These are phyloP conservation scores for Schizonepeta tenuifolia DNA, from an alignment of 257 asterid genomes.

Conservation along the genomic window DNA sequence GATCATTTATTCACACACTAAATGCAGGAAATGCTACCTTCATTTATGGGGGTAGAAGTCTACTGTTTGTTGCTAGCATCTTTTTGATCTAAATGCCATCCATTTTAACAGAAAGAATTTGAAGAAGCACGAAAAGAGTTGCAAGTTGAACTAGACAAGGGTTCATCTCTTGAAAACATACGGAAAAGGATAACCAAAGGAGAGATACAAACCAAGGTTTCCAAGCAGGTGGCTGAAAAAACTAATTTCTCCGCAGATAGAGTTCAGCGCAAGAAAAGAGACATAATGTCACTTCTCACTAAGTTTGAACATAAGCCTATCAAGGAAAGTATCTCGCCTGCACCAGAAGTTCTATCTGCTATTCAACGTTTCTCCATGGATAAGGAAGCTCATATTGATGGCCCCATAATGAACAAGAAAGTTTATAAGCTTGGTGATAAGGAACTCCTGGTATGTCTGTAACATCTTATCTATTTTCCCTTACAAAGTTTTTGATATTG, in stretches of 20 bases:
- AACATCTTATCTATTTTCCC: slow-evolving; percentile 13
- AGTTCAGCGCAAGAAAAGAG: slow-evolving; percentile 90
- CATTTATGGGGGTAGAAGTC: slow-evolving; percentile 6
- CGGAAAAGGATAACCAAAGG: slow-evolving; percentile 65
- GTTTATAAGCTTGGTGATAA: slow-evolving; percentile 60
- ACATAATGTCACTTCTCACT: slow-evolving; percentile 58
- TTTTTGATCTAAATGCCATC: slow-evolving; percentile 31
- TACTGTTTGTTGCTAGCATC: slow-evolving; percentile 18
- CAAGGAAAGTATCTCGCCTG: slow-evolving; percentile 48
- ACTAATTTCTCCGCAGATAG: slow-evolving; percentile 46
- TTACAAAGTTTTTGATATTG: background rate
- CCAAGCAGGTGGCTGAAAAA: slow-evolving; percentile 50
- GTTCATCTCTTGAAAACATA: slow-evolving; percentile 66
- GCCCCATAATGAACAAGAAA: slow-evolving; percentile 53
- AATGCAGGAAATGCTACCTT: slow-evolving; percentile 7
- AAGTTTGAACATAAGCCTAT: slow-evolving; percentile 51
- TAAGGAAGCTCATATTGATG: slow-evolving; percentile 65
- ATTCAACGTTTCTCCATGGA: slow-evolving; percentile 53
- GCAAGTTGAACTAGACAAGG: slow-evolving; percentile 75
- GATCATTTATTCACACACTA: slow-evolving; percentile 19
- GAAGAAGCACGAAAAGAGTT: slow-evolving; percentile 90
- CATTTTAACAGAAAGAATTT: slow-evolving; percentile 70
- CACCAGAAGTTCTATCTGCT: slow-evolving; percentile 58
- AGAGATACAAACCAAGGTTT: slow-evolving; percentile 65
- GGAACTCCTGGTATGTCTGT: slow-evolving; percentile 75